phyloP scores from a whole-genome alignment of 805 yeast genomes.

The Kuraishia molischiana region DNA sequence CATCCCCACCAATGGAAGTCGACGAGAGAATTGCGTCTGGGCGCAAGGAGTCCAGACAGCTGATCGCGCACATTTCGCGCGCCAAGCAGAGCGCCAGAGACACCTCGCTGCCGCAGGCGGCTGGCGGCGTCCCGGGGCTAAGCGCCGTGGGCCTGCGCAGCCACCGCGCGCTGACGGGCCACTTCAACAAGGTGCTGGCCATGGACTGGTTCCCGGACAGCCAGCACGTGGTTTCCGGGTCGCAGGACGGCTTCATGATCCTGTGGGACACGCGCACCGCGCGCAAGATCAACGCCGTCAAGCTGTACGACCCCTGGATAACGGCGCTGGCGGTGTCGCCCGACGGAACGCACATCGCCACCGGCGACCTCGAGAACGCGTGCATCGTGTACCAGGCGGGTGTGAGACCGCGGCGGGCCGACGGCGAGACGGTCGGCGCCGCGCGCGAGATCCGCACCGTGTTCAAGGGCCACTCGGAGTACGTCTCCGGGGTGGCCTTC shows the following conservation, averaged over 20 bases:
- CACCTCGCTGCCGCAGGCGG: neutral
- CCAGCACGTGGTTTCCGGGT: conserved; percentile 53
- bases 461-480: conserved; percentile 76
- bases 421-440: conserved; percentile 4
- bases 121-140: neutral
- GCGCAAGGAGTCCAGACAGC: neutral
- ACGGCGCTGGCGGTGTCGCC: conserved; percentile 68
- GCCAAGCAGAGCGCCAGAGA: neutral
- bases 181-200: conserved; percentile 62
- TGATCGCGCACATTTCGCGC: neutral
- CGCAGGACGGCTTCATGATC: conserved; percentile 81
- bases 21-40: too few species aligned
- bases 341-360: conserved; percentile 54
- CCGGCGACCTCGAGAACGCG: conserved; percentile 76
- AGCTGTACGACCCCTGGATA: conserved; percentile 72
- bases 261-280: conserved; percentile 78
- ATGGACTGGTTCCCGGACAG: conserved; percentile 66
- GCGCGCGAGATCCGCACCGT: conserved; percentile 28
- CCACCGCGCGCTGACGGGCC: conserved; percentile 42
- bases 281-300: conserved; percentile 58
- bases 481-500: conserved; percentile 68
- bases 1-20: too few species aligned
- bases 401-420: conserved; percentile 7
- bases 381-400: conserved; percentile 52
- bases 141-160: conserved; percentile 5